Conservation (phyloP, 257 asterid genomes). For the Solanum tarapatanum region DNA sequence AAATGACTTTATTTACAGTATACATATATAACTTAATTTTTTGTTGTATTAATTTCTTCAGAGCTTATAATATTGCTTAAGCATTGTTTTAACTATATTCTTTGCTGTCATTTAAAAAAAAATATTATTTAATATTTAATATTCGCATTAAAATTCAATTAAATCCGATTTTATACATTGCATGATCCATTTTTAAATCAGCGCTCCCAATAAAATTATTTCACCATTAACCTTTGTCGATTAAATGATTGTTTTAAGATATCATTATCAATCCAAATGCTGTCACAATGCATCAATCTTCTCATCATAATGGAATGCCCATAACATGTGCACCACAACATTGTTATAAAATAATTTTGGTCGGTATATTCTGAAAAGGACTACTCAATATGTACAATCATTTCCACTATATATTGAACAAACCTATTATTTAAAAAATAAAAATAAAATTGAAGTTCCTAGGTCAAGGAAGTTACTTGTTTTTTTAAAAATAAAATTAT, state of each 20-base stretch:
- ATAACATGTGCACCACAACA: not conserved
- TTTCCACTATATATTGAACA: not conserved
- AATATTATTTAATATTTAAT: not conserved
- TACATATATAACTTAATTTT: too few species aligned
- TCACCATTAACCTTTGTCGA: not conserved
- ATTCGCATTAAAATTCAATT: rapidly evolving
- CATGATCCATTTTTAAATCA: not conserved
- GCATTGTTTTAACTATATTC: not conserved
- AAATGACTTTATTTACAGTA: not conserved
- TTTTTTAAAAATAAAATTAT: too few species aligned
- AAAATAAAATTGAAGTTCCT: not conserved
- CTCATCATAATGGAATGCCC: not conserved
- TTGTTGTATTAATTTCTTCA: not conserved
- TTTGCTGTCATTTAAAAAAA: not conserved
- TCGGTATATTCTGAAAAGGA: not conserved
- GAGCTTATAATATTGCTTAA: not conserved
- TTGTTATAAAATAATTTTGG: not conserved
- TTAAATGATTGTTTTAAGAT: not conserved
- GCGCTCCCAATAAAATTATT: not conserved
- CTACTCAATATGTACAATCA: not conserved
- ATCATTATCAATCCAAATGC: not conserved
- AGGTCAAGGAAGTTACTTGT: not conserved
- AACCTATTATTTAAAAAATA: not conserved
- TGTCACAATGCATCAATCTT: not conserved
- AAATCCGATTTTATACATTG: rapidly evolving